These are phyloP conservation scores for Persicaria maculosa DNA, from an alignment of 148 eudicot genomes.

Conservation along the genomic window DNA sequence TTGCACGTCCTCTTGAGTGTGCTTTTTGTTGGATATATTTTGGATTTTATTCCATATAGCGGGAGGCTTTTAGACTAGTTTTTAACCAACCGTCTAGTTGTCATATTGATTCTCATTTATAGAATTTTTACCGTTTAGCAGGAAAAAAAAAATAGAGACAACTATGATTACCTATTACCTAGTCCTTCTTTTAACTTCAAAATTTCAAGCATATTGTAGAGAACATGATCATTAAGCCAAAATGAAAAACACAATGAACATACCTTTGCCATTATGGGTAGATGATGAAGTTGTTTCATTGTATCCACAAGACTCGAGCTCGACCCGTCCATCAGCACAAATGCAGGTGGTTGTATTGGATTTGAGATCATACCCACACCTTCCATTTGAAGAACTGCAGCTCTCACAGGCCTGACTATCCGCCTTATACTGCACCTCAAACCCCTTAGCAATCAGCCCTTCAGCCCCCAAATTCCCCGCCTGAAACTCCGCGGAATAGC, in stretches of 20 bases:
- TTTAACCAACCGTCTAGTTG: too few species aligned
- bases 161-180: too few species aligned
- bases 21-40: too few species aligned
- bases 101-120: too few species aligned
- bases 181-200: not conserved
- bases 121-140: too few species aligned
- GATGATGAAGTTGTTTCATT: not conserved
- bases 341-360: not conserved
- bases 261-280: not conserved
- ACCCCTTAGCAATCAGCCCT: not conserved
- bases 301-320: constrained; percentile 2
- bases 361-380: constrained; percentile 13
- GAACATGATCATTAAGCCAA: not conserved
- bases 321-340: constrained; percentile 9
- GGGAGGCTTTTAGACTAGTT: too few species aligned
- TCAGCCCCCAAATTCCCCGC: not conserved
- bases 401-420: not conserved
- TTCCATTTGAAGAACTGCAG: not conserved
- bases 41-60: too few species aligned
- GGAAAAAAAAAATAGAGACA: too few species aligned
- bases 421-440: constrained; percentile 10
- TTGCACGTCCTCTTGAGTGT: too few species aligned
- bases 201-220: not conserved
- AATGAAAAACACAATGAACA: constrained; percentile 10
- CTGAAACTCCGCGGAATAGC: not conserved